phyloP scores from a whole-genome alignment of 306 rosid species.

The Inga oerstediana region DNA sequence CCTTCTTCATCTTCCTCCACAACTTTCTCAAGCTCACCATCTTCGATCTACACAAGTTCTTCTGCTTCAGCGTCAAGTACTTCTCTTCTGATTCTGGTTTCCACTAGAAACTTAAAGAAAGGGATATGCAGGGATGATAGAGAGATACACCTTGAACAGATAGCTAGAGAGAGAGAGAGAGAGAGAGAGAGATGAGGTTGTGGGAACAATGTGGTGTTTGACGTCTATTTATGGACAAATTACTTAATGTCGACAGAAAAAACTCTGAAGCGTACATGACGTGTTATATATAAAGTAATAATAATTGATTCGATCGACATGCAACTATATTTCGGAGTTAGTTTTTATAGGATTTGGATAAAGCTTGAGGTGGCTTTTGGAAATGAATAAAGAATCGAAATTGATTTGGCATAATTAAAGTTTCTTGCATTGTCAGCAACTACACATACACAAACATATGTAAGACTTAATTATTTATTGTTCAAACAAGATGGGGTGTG shows the following conservation, averaged over 20 bases:
- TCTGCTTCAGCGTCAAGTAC: neutral
- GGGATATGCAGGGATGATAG: no score
- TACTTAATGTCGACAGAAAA: neutral
- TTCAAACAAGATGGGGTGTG: neutral
- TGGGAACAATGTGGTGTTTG: neutral
- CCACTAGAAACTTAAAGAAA: neutral
- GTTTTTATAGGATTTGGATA: constrained; percentile 1
- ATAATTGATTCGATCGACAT: neutral
- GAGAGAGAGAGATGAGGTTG: neutral
- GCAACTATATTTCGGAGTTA: neutral
- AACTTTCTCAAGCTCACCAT: constrained; percentile 44
- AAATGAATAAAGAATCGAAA: neutral
- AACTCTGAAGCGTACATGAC: neutral
- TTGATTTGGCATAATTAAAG: neutral
- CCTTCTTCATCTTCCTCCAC: constrained; percentile 61
- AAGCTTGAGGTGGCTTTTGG: neutral
- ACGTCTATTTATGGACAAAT: neutral
- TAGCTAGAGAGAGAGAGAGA: neutral
- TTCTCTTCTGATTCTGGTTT: neutral
- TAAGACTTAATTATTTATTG: neutral
- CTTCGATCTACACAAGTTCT: constrained; percentile 17
- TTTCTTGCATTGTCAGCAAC: constrained; percentile 18
- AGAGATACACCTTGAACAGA: neutral
- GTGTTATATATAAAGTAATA: neutral
- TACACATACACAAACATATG: neutral